Evolutionary conservation across 768 basidiomycete species (phyloP).

Genomic region (Calocybe indica): DNA sequence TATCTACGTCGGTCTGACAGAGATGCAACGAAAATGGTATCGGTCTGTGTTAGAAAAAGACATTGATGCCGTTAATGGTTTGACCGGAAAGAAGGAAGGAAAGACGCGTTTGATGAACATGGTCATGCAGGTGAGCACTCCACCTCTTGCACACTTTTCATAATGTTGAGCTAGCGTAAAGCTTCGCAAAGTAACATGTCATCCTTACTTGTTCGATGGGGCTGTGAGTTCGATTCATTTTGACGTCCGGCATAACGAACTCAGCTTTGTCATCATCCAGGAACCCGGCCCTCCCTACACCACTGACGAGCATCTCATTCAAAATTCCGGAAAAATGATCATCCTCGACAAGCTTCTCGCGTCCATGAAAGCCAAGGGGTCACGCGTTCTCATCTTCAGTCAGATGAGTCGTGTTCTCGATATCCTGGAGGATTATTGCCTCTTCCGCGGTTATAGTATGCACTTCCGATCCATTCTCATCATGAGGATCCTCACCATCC

Average conservation of each 20-base stretch:
- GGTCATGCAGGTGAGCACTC: constrained; percentile 84
- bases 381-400: constrained; percentile 93
- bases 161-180: constrained; percentile 10
- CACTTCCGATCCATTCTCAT: constrained; percentile 5
- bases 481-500: background rate
- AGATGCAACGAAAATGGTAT: constrained; percentile 99
- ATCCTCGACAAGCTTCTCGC: constrained; percentile 91
- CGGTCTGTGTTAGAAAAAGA: constrained; percentile 94
- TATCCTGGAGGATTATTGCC: constrained; percentile 94
- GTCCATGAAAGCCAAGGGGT: constrained; percentile 89
- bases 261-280: constrained; percentile 24
- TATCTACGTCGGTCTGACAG: constrained; percentile 93
- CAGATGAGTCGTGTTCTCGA: constrained; percentile 99
- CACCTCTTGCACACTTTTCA: background rate
- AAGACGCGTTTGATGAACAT: constrained; percentile 98
- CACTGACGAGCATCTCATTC: constrained; percentile 92
- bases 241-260: background rate
- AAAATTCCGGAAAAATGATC: constrained; percentile 96
- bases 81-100: constrained; percentile 97
- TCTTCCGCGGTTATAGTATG: constrained; percentile 86
- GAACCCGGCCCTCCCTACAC: constrained; percentile 99
- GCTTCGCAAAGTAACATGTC: constrained; percentile 84
- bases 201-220: constrained; percentile 90
- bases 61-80: constrained; percentile 97
- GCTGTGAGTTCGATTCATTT: constrained; percentile 45